Evolutionary conservation across 176 grass and related monocot genomes (phyloP).

Genomic region (Aegilops speltoides): DNA sequence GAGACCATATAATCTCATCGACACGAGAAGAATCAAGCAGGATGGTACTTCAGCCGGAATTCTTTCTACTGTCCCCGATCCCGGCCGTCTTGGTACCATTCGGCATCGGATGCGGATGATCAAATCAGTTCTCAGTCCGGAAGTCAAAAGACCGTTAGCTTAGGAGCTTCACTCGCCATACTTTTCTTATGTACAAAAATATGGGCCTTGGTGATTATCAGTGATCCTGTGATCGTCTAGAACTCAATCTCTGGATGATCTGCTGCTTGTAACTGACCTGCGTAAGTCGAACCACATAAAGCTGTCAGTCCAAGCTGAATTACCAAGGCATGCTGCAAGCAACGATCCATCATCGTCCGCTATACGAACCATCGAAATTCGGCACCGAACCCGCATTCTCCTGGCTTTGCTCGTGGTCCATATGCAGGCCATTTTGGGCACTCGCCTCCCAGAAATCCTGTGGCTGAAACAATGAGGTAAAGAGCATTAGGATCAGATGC

Average conservation of each 20-base stretch:
- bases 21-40: conserved; percentile 37
- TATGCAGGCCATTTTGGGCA: conserved; percentile 41
- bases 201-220: conserved; percentile 15
- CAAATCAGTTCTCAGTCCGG: conserved; percentile 35
- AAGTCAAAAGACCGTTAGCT: conserved; percentile 42
- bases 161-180: conserved; percentile 35
- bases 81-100: not conserved
- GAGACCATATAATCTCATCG: conserved; percentile 18
- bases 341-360: not conserved
- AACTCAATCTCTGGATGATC: conserved; percentile 34
- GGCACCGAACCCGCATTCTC: conserved; percentile 31
- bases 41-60: not conserved
- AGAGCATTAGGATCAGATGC: conserved; percentile 37
- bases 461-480: conserved; percentile 39
- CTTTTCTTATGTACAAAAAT: conserved; percentile 53
- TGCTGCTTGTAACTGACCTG: conserved; percentile 40
- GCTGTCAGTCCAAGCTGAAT: not conserved
- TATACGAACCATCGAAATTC: conserved; percentile 46
- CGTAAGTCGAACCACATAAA: not conserved
- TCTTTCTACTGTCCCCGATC: not conserved
- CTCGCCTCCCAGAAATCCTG: conserved; percentile 73
- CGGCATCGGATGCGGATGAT: conserved; percentile 21
- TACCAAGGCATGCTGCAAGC: not conserved
- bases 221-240: conserved; percentile 19
- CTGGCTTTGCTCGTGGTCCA: conserved; percentile 46